Evolutionary conservation across 345 rosid species (phyloP).

Genomic region (Hypericum perforatum): DNA sequence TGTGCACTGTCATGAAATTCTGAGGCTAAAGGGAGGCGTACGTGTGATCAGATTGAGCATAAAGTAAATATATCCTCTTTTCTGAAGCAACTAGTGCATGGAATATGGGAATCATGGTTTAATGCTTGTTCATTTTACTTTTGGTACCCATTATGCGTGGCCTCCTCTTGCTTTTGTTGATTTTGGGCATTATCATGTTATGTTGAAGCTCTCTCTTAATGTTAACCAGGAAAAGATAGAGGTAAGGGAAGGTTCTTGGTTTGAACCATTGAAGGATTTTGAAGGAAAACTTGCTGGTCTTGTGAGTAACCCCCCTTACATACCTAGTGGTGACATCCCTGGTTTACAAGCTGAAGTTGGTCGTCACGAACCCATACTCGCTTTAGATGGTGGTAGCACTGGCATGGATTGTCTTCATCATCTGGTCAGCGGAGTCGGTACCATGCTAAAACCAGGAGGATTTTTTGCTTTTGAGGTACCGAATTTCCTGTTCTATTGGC

Average conservation of each 20-base stretch:
- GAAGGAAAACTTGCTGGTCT: conserved; percentile 65
- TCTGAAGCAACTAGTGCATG: not conserved
- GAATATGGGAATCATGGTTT: not conserved
- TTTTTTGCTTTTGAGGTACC: conserved; percentile 80
- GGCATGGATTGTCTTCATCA: conserved; percentile 72
- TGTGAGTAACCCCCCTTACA: conserved; percentile 87
- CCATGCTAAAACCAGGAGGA: conserved; percentile 64
- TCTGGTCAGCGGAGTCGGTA: conserved; percentile 53
- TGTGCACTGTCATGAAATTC: too few relatives aligned
- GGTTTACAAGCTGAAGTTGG: conserved; percentile 87
- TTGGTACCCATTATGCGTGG: too few relatives aligned
- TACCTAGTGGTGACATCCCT: conserved; percentile 54
- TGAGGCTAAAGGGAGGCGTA: too few relatives aligned
- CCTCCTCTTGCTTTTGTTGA: not conserved
- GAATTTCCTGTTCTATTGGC: not conserved
- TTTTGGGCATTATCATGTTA: not conserved
- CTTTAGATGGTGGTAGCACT: conserved; percentile 70
- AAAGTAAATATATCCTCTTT: not conserved
- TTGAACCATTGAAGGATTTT: conserved; percentile 55
- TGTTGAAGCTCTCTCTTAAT: conserved; percentile 2
- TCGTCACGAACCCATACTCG: conserved; percentile 75
- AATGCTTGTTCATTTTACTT: not conserved
- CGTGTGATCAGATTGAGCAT: too few relatives aligned
- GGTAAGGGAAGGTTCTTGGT: conserved; percentile 76
- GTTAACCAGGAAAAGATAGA: conserved; percentile 43